Percentiles rank a stretch among this genome's conserved stretches.
phyloP scores from a whole-genome alignment of 164 flowering plant species.

The Umbilicus rupestris region DNA sequence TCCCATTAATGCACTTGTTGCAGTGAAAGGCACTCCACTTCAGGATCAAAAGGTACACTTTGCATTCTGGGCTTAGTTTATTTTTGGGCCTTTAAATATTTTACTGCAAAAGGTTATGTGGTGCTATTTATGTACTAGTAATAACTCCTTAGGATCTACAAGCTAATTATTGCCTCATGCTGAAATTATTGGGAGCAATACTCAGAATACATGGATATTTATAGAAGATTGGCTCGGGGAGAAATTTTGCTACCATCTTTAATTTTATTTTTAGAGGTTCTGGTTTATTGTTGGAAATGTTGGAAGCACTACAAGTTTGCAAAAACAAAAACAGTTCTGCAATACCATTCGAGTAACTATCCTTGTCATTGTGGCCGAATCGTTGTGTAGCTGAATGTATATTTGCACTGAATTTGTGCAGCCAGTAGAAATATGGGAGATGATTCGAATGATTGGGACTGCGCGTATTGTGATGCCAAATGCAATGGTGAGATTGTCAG shows the following conservation, averaged over 20 bases:
- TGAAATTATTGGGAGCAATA: no score
- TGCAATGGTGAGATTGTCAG: constrained; percentile 95
- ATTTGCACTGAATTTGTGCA: constrained; percentile 21
- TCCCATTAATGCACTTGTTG: constrained; percentile 88
- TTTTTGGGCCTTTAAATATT: no score
- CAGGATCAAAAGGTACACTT: constrained; percentile 81
- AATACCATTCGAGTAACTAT: neutral
- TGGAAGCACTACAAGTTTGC: neutral
- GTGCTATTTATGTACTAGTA: neutral
- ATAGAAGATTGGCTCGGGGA: no score
- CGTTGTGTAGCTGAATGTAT: neutral
- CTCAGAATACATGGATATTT: no score
- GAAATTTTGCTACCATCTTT: neutral
- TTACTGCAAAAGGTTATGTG: no score
- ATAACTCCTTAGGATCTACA: neutral
- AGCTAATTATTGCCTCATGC: no score
- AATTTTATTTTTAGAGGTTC: neutral
- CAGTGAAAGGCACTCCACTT: constrained; percentile 97
- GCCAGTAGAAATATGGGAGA: constrained; percentile 99
- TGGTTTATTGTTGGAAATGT: neutral
- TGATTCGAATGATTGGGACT: constrained; percentile 92
- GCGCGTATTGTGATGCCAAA: constrained; percentile 95
- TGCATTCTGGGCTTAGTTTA: neutral
- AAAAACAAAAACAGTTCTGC: neutral
- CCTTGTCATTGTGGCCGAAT: neutral